phyloP scores from a whole-genome alignment of 1,284 basidiomycete genomes.

The Tilletiopsis washingtonensis region DNA sequence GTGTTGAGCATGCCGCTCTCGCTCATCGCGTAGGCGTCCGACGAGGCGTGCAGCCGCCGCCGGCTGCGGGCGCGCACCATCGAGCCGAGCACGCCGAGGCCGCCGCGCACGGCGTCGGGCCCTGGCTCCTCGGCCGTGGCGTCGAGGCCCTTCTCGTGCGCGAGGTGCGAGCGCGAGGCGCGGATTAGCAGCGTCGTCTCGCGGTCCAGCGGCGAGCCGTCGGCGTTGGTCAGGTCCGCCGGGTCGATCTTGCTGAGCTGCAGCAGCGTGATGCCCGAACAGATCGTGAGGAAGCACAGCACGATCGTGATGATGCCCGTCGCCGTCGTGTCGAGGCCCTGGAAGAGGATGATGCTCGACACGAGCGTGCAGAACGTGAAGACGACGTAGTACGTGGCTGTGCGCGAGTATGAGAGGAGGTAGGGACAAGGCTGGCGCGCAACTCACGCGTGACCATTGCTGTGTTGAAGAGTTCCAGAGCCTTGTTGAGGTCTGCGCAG shows the following conservation, averaged over 20 bases:
- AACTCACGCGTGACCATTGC: conserved; percentile 54
- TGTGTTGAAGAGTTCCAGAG: conserved; percentile 89
- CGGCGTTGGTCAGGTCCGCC: conserved; percentile 31
- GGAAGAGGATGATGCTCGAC: conserved; percentile 63
- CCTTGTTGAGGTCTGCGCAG: conserved; percentile 91
- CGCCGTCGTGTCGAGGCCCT: conserved; percentile 72
- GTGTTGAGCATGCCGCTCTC: conserved; percentile 18
- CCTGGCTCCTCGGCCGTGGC: conserved; percentile 40
- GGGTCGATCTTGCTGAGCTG: conserved; percentile 75
- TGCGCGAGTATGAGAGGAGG: conserved; percentile 60
- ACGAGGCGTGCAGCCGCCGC: conserved; percentile 26
- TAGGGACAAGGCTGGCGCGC: too few species aligned
- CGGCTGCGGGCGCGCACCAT: conserved; percentile 42
- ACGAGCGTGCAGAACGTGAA: conserved; percentile 67
- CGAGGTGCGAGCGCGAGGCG: conserved; percentile 21
- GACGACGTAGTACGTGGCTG: conserved; percentile 79
- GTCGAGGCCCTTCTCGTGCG: conserved; percentile 9
- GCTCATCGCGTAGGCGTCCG: conserved; percentile 19
- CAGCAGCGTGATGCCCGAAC: conserved; percentile 79
- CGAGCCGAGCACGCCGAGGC: conserved; percentile 42
- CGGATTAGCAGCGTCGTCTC: conserved; percentile 39
- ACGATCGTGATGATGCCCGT: conserved; percentile 66
- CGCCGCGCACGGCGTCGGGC: conserved; percentile 44
- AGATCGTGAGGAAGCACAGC: conserved; percentile 73
- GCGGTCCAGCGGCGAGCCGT: conserved; percentile 20